These are phyloP conservation scores for Blastocladiella emersonii DNA, from an alignment of 371 early-diverging fungal genomes.

Conservation along the genomic window DNA sequence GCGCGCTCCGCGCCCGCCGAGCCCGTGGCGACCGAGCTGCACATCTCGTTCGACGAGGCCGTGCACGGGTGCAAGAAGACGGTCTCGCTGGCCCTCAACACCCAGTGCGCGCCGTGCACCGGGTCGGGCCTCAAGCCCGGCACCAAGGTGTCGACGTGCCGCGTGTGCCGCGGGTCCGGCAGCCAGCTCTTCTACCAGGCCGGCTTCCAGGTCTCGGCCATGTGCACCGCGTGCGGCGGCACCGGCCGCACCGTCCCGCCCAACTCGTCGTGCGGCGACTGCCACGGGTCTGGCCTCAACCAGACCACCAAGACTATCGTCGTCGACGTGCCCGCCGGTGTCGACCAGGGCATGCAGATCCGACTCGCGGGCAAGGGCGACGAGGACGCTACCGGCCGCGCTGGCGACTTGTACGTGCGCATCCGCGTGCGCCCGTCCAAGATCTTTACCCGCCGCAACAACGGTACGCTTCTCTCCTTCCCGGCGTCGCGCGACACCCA, in stretches of 20 bases:
- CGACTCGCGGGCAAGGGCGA: conserved; percentile 68
- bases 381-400: conserved; percentile 28
- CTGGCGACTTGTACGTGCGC: conserved; percentile 70
- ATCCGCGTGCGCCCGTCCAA: conserved; percentile 34
- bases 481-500: background rate
- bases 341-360: conserved; percentile 57
- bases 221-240: conserved; percentile 72
- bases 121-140: conserved; percentile 70
- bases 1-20: conserved; percentile 27
- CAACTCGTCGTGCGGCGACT: conserved; percentile 57
- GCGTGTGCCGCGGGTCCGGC: conserved; percentile 72
- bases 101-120: conserved; percentile 56
- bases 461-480: background rate
- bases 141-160: conserved; percentile 46
- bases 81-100: conserved; percentile 44
- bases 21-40: conserved; percentile 29
- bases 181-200: conserved; percentile 54
- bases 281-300: conserved; percentile 66
- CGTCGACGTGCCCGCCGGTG: conserved; percentile 73
- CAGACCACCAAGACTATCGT: conserved; percentile 47
- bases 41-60: conserved; percentile 77
- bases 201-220: conserved; percentile 73
- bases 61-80: conserved; percentile 55
- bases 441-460: background rate
- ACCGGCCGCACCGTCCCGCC: conserved; percentile 51